Evolutionary conservation across 805 yeast genomes (phyloP), one percentile per base, ranked within the genome.

Genomic region (Saccharomycopsis schoenii): DNA sequence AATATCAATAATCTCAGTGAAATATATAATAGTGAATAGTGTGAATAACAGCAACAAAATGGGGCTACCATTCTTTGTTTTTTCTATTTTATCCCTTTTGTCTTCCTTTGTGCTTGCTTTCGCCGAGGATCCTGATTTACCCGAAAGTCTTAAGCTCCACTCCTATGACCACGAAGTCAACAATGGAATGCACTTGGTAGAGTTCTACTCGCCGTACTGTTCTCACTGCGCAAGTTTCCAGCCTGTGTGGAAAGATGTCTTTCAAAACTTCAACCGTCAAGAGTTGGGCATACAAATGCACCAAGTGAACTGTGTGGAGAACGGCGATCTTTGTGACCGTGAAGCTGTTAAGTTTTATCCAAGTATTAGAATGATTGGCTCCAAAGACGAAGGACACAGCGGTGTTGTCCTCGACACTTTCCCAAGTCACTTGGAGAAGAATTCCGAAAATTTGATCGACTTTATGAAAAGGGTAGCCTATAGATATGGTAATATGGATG

Each of bases 201-300:
- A 93, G 73, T 92, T 90, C 73, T 94, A 74, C 70, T 89, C 97
- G 39, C 99, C 99, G 0, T 85, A 85, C 68, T 94, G 99, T 71
- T 71, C 75, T 8, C 98, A 93, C 72, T 94, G 99, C 74, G 80
- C 75, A 64, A 77, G 74, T 8, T 74, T 94, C 59, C 94, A 89
- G 1, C 98, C 99, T 1, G 78, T 74, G 8, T 94, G 98, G 97
- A 80, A 83, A 62, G 76, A 79, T 60, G 80, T 93, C 0, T 88
- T 83, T 73, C 67, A 75, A 25, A 70, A 72, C 3, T 80, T 82
- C 66, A 71, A 77, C 42, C 70, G 72, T 10, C 84, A 81, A 43
- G 78, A 72, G 9, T 66, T 80, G 58, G 76, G 77, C 1, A 76
- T 86, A 15, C 76, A 76, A 21, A 80, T 91, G 78, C 78, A 82